Conservation (phyloP, 2,329 filamentous ascomycete species). For the Mycosphaerelloides madeirae region DNA sequence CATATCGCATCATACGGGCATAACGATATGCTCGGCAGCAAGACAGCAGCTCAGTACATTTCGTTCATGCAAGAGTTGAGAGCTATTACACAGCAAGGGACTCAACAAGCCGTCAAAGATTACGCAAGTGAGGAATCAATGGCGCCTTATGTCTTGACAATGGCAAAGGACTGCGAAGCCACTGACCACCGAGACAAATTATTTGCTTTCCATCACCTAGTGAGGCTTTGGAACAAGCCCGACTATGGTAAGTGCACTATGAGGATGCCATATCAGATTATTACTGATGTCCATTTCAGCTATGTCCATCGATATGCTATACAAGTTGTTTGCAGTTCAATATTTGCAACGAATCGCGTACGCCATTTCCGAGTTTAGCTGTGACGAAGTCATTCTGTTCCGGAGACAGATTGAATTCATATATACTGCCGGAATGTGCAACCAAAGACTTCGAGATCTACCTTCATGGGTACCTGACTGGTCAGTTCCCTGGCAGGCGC, state of each 20-base stretch:
- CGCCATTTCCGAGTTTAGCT: conserved; percentile 17
- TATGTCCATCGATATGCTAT: conserved; percentile 13
- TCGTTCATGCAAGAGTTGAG: conserved; percentile 18
- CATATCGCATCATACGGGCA: conserved; percentile 7
- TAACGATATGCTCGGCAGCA: conserved; percentile 13
- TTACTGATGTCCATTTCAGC: too few relatives aligned
- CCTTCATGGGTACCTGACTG: conserved; percentile 18
- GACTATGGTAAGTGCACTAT: conserved; percentile 7
- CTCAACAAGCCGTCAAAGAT: conserved; percentile 16
- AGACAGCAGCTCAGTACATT: conserved; percentile 15
- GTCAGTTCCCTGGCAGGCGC: conserved; percentile 15
- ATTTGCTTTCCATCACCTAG: conserved; percentile 18
- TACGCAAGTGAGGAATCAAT: conserved; percentile 15
- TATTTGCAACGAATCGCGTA: conserved; percentile 17
- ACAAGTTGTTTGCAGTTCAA: conserved; percentile 15
- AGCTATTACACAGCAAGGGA: conserved; percentile 12
- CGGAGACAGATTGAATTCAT: conserved; percentile 16
- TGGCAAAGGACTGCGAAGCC: conserved; percentile 20
- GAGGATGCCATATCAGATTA: too few relatives aligned
- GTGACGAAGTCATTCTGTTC: conserved; percentile 12
- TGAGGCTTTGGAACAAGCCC: conserved; percentile 13
- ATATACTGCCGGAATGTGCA: conserved; percentile 13
- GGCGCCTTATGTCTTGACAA: conserved; percentile 13
- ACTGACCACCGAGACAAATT: conserved; percentile 20
- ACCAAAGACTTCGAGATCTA: conserved; percentile 12